Evolutionary conservation across 225 moss, liverwort and hornwort species (phyloP).

Genomic region (Anthoceros angustus): DNA sequence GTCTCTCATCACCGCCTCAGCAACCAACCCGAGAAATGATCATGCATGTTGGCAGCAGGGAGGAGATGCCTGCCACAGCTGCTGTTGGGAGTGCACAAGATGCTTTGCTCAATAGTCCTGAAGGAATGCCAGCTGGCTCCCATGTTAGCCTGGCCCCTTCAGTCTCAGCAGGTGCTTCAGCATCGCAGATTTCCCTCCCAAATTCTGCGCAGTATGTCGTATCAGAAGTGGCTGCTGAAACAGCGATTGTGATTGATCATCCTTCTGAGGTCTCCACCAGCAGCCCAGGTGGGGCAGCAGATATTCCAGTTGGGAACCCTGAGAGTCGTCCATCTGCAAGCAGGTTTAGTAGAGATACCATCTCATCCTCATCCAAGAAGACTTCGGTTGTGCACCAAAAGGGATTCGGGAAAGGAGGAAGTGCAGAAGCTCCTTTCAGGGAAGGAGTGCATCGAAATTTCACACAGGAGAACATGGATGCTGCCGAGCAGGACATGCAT

Average conservation of each 20-base stretch:
- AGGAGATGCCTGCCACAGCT: not conserved
- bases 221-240: not conserved
- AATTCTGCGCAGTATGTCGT: not conserved
- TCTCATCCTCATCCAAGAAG: not conserved
- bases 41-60: not conserved
- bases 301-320: not conserved
- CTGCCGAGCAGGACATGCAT: not conserved
- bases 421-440: not conserved
- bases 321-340: not conserved
- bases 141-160: slow-evolving; percentile 1
- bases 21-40: not conserved
- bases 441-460: not conserved
- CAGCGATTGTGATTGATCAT: not conserved
- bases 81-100: not conserved
- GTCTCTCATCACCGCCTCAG: not conserved
- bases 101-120: not conserved
- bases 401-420: not conserved
- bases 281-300: not conserved
- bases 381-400: not conserved
- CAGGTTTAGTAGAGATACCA: not conserved
- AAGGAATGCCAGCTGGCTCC: not conserved
- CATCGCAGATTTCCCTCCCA: not conserved
- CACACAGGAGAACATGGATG: not conserved
- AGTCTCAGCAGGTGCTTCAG: not conserved
- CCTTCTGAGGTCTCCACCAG: not conserved